Evolutionary conservation across 768 basidiomycete genomes (phyloP), one percentile per base, ranked within the genome.

Genomic region (Rhodosporidiobolus odoratus): DNA sequence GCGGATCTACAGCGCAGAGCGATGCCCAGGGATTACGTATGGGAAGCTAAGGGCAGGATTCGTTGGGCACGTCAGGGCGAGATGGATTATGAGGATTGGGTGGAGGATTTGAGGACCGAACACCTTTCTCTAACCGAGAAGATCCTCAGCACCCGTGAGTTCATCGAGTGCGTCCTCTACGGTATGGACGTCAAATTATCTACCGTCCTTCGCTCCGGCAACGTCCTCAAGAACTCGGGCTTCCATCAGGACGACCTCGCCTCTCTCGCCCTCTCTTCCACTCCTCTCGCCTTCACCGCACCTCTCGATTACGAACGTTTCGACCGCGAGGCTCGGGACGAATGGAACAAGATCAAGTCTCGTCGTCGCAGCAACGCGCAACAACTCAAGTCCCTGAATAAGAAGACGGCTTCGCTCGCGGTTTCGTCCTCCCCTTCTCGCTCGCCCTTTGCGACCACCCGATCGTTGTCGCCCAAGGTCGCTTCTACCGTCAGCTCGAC

Each of bases 81-180:
- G 4, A 35, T 23, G 40, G 60, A 62, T 34, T 47, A 41, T 30
- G 32, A 19, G 32, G 60, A 62, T 25, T 48, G 60, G 60, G 27
- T 34, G 23, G 32, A 32, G 16, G n/a, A 7, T 8, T 19, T 43
- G 45, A n/a, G 60, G 34, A 12, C 21, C 43, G 25, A 16, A 8
- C 37, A 48, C 17, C 60, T 48, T 12, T 12, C 43, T 23, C 43
- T 62, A n/a, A 13, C 43, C 21, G 16, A 34, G 27, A 34, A n/a
- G 30, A n/a, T n/a, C 12, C 32, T 48, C 16, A 15, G 38, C 38
- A 17, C 17, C 60, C 17, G 10, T 12, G 43, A 48, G 60, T 34
- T 62, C 45, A 35, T 62, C 43, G 45, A 62, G 43, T 8, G 23
- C 27, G 45, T 62, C 23, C 60, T 62, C 40, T 62, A 41, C 60